Percentiles rank a stretch among this genome's conserved stretches.
Conservation (phyloP, 179 eudicot species). For the Heliamphora pulchella region DNA sequence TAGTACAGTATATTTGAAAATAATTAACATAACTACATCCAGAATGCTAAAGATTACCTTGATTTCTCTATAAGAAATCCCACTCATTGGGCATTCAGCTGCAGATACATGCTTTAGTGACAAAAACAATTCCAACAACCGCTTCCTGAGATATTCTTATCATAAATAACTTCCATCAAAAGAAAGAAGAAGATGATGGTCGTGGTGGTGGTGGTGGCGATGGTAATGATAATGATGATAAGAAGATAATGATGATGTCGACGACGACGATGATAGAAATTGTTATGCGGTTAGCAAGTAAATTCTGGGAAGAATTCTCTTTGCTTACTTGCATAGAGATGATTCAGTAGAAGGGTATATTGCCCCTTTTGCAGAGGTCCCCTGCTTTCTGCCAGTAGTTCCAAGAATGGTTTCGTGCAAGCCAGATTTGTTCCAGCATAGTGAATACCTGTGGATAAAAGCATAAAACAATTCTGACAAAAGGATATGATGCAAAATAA, state of each 20-base stretch:
- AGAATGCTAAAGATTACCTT: conserved; percentile 44
- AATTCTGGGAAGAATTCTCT: neutral
- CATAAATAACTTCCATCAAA: neutral
- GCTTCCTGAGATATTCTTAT: conserved; percentile 47
- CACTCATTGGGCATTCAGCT: conserved; percentile 17
- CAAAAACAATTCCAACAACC: conserved; percentile 60
- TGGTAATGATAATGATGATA: too few relatives aligned
- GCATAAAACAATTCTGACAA: conserved; percentile 6
- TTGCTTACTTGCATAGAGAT: conserved; percentile 78
- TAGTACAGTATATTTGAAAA: neutral
- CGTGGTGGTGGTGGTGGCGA: too few relatives aligned
- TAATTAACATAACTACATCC: neutral
- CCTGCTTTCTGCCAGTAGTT: conserved; percentile 91
- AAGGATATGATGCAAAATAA: neutral
- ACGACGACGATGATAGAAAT: neutral
- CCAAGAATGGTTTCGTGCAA: conserved; percentile 87
- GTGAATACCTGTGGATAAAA: conserved; percentile 52
- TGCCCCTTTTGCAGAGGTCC: conserved; percentile 90
- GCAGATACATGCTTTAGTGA: conserved; percentile 28
- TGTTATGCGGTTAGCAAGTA: neutral
- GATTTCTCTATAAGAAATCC: conserved; percentile 46
- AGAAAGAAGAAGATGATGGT: neutral
- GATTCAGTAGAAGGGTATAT: conserved; percentile 69
- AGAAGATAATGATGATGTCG: neutral
- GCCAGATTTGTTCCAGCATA: conserved; percentile 74